Conservation (phyloP, 306 rosid species). For the Vachellia pachyceras region DNA sequence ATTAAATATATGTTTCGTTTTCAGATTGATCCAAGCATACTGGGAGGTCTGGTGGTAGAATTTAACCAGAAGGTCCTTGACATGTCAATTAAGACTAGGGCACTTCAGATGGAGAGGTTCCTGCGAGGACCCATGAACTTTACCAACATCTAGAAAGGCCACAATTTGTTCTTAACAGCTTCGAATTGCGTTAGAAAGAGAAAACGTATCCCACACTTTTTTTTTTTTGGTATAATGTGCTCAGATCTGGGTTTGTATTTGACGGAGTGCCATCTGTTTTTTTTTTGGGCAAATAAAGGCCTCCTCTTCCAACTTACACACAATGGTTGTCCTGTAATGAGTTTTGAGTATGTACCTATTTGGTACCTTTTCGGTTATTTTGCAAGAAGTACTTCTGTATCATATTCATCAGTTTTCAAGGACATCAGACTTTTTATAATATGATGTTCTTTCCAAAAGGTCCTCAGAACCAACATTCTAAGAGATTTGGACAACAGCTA, state of each 20-base stretch:
- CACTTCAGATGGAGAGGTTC: conserved; percentile 94
- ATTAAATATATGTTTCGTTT: conserved; percentile 13
- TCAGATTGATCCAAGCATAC: conserved; percentile 87
- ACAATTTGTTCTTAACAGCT: conserved; percentile 34
- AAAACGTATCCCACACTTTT: conserved; percentile 34
- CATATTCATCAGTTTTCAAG: not conserved
- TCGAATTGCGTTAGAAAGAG: conserved; percentile 33
- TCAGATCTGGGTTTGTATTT: conserved; percentile 43
- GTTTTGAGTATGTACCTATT: conserved; percentile 23
- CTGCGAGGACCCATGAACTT: no score
- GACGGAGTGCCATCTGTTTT: conserved; percentile 61
- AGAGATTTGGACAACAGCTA: conserved; percentile 21
- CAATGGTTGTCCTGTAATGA: conserved; percentile 19
- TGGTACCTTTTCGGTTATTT: conserved; percentile 22
- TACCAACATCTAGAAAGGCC: conserved; percentile 53
- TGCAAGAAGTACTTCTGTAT: not conserved
- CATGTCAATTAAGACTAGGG: conserved; percentile 89
- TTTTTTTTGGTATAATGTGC: conserved; percentile 40
- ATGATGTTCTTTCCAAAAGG: not conserved
- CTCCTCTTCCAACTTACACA: conserved; percentile 38
- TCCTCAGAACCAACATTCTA: not conserved
- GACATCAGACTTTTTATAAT: conserved; percentile 3
- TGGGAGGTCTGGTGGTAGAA: conserved; percentile 89
- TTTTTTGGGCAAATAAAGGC: conserved; percentile 71
- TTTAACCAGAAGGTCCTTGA: conserved; percentile 84